Base-by-base conservation (phyloP, 768 basidiomycete genomes). In the Termitomyces eurrhizus region DNA sequence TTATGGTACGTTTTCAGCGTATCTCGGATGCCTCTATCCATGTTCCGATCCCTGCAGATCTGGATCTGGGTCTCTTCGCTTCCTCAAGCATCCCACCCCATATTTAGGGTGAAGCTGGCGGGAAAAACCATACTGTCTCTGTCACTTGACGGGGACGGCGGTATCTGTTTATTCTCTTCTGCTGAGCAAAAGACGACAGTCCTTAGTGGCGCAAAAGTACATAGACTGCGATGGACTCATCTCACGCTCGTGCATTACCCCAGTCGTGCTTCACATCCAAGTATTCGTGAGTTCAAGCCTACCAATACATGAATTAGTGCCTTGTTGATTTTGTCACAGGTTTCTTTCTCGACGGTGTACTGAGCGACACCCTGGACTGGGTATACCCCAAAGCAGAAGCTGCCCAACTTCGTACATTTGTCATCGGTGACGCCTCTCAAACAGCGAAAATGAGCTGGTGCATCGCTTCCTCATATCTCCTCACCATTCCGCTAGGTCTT, bases 221-320 rank as follows among this genome's bases (percentile, higher is more conserved):
- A 78, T 36, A 83, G 79, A 57, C 76, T 76, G 7, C 81, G 86
- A 9, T 93, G 92, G 92, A 85, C 85, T 0, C 92, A 94, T 66
- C 62, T 93, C 12, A 68, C 81, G 0, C 72, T 93, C 18, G 84
- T 90, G 7, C 83, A 90, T 67, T 78, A 90, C 67, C 83, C 87
- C 0, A 80, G 83, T 60, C 75, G 78, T 50, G 72, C 76, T 7
- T 76, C 81, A 5, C 81, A 80, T 57, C 83, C 88, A 0, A 83
- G 79, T 52, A 77, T 90, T 58, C 84, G 90, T 89, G 70, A 64
- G 83, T 63, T 62, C 29, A 56, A 24, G 29, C 46, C 36, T 29
- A 39, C 33, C 4, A 18, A 39, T 12, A 8, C 18, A 56, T 29
- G 29, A 4, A 1, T 39, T 13, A 45, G 21, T 41, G 1, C 41